Evolutionary conservation across 192 early-diverging fungal genomes (phyloP), one percentile per base, ranked within the genome.

Genomic region (Phlyctochytrium arcticum): DNA sequence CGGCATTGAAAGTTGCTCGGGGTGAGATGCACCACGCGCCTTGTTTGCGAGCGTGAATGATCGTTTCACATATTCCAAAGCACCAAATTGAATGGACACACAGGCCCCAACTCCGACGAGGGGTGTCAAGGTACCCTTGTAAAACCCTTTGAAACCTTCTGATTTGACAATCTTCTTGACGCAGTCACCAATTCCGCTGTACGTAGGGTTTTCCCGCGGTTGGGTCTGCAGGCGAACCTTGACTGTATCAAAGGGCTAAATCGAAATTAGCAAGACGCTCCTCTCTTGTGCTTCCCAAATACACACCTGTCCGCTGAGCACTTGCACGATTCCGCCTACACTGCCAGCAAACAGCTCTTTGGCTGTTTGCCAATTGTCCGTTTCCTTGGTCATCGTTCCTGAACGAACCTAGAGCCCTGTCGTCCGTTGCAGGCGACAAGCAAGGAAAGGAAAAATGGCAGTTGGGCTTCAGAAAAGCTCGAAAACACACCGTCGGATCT

Each of bases 21-120:
- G 70, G 54, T 61, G 53, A 29, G 54, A 26, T 31, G 61, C 35
- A 35, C 55, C 67, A n/a, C 56, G 6, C 21, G 65, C 27, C 3
- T 32, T 27, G 66, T 92, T 93, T 27, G 77, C 61, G 17, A 68
- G 57, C 21, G 75, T 75, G 67, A 92, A 91, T 30, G 77, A 71
- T 35, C 96, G 87, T 80, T 98, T 96, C 75, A 89, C 87, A 49
- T 85, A 81, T 77, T 95, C 89, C 35, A 96, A 76, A 37, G 88
- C 91, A 32, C 88, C 78, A 69, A 98, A 98, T 79, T 98, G 96
- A 70, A 98, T 91, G n/a, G 93, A 94, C 5, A 98, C 96, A 70
- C 94, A 96, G 10, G 91, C 88, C 36, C 96, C 96, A 42, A 94
- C 88, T 46, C 96, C 96, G 5, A 98, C 78, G 26, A 98, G 81